Conservation (phyloP, 2,329 filamentous ascomycete species). For the Pseudogymnoascus sp. region DNA sequence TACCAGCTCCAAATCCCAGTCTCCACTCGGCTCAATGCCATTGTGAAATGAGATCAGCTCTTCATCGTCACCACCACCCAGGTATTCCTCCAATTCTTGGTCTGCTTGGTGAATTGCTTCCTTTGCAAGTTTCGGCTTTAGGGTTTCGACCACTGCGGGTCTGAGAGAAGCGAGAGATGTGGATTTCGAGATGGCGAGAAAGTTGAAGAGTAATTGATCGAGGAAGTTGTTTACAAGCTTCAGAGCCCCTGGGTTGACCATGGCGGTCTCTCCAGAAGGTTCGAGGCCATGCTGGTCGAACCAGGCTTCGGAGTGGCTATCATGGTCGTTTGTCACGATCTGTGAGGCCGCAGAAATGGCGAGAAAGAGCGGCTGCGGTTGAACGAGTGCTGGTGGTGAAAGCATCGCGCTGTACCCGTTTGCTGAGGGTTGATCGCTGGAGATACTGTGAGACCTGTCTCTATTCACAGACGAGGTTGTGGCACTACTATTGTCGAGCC, state of each 20-base stretch:
- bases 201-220: constrained; percentile 85
- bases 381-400: constrained; percentile 60
- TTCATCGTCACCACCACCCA: constrained; percentile 72
- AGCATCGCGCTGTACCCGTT: constrained; percentile 50
- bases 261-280: constrained; percentile 57
- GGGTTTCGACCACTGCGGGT: constrained; percentile 74
- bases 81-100: constrained; percentile 79
- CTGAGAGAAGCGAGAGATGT: constrained; percentile 68
- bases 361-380: constrained; percentile 79
- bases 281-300: constrained; percentile 62
- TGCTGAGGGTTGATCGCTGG: constrained; percentile 62
- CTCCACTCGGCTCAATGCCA: constrained; percentile 41
- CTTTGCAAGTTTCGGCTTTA: constrained; percentile 82
- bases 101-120: constrained; percentile 78
- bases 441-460: constrained; percentile 48
- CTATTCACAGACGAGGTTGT: not conserved
- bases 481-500: not conserved
- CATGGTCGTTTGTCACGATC: constrained; percentile 83
- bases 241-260: constrained; percentile 67
- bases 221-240: constrained; percentile 83
- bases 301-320: constrained; percentile 63
- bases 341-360: constrained; percentile 81
- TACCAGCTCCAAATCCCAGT: constrained; percentile 85
- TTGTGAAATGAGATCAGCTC: constrained; percentile 53
- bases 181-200: constrained; percentile 72